These are phyloP conservation scores for Lachancea nothofagi DNA, from an alignment of 805 yeast species.

Conservation along the genomic window DNA sequence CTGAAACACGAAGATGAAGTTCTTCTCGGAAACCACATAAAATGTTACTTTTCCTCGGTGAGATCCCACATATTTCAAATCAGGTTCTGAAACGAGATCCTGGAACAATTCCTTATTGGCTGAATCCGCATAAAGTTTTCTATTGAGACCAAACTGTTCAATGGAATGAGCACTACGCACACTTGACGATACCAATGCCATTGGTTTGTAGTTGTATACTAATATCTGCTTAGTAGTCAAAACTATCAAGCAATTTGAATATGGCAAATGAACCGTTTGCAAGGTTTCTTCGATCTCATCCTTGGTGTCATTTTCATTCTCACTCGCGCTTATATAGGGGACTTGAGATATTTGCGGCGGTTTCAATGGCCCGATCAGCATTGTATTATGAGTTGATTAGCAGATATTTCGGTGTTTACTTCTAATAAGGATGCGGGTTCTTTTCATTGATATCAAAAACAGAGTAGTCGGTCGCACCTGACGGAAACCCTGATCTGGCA, in stretches of 20 bases:
- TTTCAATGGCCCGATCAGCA: conserved; percentile 28
- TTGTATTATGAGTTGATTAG: conserved; percentile 2
- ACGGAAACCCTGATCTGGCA: no score
- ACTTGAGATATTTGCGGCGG: conserved; percentile 27
- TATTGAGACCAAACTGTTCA: conserved; percentile 29
- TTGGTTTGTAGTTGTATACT: conserved; percentile 31
- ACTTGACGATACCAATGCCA: conserved; percentile 30
- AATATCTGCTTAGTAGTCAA: conserved; percentile 28
- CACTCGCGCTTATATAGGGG: conserved; percentile 5
- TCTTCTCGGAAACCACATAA: conserved; percentile 28
- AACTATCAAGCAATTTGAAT: conserved; percentile 25
- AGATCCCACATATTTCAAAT: background rate
- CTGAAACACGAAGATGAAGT: conserved; percentile 29
- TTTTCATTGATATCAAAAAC: background rate
- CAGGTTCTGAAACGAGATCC: conserved; percentile 15
- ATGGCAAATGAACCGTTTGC: conserved; percentile 23
- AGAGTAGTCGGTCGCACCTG: no score
- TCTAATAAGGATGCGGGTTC: background rate
- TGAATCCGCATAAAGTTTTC: conserved; percentile 16
- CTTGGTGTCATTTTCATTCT: conserved; percentile 3
- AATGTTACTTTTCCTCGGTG: conserved; percentile 19
- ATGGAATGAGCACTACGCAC: conserved; percentile 28
- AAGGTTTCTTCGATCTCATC: conserved; percentile 21
- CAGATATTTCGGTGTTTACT: background rate
- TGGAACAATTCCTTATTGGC: conserved; percentile 15